Base-by-base conservation (phyloP, 1,284 basidiomycete genomes). In the Ceratobasidium sp. region DNA sequence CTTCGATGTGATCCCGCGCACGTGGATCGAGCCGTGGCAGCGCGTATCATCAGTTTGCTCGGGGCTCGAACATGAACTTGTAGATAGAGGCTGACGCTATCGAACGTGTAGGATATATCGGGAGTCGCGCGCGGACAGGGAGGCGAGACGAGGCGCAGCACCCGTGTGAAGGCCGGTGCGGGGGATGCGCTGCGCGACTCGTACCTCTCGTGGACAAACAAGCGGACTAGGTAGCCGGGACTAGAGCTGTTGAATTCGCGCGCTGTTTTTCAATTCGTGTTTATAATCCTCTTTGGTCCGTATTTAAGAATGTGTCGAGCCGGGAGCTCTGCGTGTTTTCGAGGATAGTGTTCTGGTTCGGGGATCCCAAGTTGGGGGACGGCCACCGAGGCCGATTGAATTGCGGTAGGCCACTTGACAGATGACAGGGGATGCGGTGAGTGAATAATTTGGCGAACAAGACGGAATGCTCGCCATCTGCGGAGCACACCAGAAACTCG, bases 161-260 rank as follows among this genome's bases (percentile, higher is more conserved):
- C 90, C 29, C 90, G 93, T 69, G 90, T 88, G 82, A 85, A 86
- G 66, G 83, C 85, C 52, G 88, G 87, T 51, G 86, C 89, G 76
- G 91, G 93, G 81, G 85, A 93, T 52, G 49, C 78, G 76, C 85
- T 87, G 49, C 88, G 92, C 80, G 92, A 94, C 81, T 90, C 93
- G 29, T 95, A 95, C 82, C 93, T 95, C 92, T 85, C 87, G 82
- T 95, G 93, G 93, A 89, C 89, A 78, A 95, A 95, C 82, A 73
- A 62, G 57, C 69, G 69, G 29, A 46, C 57, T 61, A 73, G 44
- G 44, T 73, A 52, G 57, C 69, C 69, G 69, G 69, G 11, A 25
- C 51, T 22, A n/a, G 69, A 29, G 37, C 56, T 51, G 22, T 73
- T 61, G 56, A 22, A 44, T 69, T 37, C 29, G 44, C 3, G n/a